Base-by-base conservation (phyloP, 2,329 filamentous ascomycete species). In the Pleochaeta shiraiana region DNA sequence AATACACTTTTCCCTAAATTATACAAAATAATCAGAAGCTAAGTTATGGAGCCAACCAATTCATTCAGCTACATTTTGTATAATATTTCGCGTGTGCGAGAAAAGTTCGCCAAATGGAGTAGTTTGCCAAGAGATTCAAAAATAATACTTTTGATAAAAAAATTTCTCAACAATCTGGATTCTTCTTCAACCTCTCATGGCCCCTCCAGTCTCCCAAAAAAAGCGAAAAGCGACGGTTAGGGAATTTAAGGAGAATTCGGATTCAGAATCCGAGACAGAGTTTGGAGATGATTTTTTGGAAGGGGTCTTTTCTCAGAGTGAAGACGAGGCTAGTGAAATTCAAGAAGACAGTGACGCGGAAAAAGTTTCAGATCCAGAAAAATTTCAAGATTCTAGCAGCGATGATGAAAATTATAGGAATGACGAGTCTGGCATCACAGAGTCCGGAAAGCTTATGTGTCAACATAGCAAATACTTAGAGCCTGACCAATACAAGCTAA, bases 161-260 rank as follows among this genome's bases (percentile, higher is more conserved):
- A n/a, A n/a, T n/a, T n/a, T n/a, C n/a, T n/a, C n/a, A n/a, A n/a
- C n/a, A n/a, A n/a, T n/a, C n/a, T n/a, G n/a, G n/a, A n/a, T n/a
- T 37, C 16, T 37, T 37, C 34, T 7, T 37, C 16, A 16, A 37
- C 34, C 34, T 7, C 16, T 24, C 60, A 74, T 74, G 72, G 70
- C 71, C 47, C 68, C 69, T 31, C 62, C 67, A 65, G 68, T 67
- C 21, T 64, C 50, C 12, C 65, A 68, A 39, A 68, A 68, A 68
- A 88, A 88, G 77, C 82, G 85, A 68, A 88, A 87, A 74, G 81
- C 81, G 66, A 77, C 82, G 24, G 79, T 78, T 28, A 77, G 77
- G 34, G 81, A 83, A 69, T 75, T 77, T 21, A 75, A 77, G 59
- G 76, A 76, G 65, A 73, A 75, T 62, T 74, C 77, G 16, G 77